Percentiles rank a stretch among this genome's conserved stretches.
Evolutionary conservation across 2,329 filamentous ascomycete genomes (phyloP).

Genomic region (Trichoderma gracile): DNA sequence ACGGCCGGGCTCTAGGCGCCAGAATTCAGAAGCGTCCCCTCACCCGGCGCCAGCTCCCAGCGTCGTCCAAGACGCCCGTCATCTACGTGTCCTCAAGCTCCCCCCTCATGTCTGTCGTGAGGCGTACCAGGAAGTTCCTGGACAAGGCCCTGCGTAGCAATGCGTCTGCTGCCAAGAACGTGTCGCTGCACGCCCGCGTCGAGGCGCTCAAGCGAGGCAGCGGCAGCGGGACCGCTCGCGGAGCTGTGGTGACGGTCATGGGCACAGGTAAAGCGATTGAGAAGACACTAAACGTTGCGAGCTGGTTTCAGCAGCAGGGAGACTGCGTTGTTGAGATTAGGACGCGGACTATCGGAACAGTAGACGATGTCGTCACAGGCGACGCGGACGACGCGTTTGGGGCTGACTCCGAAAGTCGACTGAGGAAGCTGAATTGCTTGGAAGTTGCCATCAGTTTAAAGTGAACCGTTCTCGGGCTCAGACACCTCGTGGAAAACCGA

Average conservation of each 20-base stretch:
- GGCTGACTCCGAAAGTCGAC: slow-evolving; percentile 42
- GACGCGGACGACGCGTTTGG: slow-evolving; percentile 37
- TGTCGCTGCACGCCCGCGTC: slow-evolving; percentile 50
- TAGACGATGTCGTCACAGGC: slow-evolving; percentile 63
- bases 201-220: slow-evolving; percentile 43
- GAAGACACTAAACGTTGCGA: slow-evolving; percentile 61
- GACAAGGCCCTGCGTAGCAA: slow-evolving; percentile 49
- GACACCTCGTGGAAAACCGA: neutral
- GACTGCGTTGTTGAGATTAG: slow-evolving; percentile 60
- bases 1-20: slow-evolving; percentile 41
- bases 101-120: slow-evolving; percentile 67
- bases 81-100: slow-evolving; percentile 67
- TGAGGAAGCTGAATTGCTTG: slow-evolving; percentile 53
- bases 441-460: slow-evolving; percentile 51
- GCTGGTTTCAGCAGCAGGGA: slow-evolving; percentile 63
- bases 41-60: slow-evolving; percentile 43
- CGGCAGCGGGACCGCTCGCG: slow-evolving; percentile 33
- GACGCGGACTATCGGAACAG: slow-evolving; percentile 63
- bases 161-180: slow-evolving; percentile 49
- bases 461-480: slow-evolving; percentile 36
- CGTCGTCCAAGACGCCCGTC: slow-evolving; percentile 47
- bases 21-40: slow-evolving; percentile 54
- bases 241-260: slow-evolving; percentile 55
- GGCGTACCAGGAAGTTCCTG: slow-evolving; percentile 65
- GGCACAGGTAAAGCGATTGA: slow-evolving; percentile 68